Conservation (phyloP, 1,284 basidiomycete genomes). For the Ustilago tritici region DNA sequence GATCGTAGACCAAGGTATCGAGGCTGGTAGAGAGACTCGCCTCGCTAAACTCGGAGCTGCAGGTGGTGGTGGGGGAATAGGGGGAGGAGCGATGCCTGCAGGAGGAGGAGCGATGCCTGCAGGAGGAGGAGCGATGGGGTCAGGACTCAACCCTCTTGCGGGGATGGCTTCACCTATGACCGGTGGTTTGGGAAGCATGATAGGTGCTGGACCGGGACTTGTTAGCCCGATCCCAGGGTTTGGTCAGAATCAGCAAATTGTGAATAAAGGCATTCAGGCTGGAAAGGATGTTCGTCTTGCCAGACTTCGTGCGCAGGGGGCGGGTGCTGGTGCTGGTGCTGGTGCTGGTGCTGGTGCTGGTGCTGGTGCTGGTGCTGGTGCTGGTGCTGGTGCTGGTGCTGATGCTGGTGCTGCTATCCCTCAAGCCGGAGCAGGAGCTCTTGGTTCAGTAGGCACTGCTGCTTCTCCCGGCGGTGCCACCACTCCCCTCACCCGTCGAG, state of each 20-base stretch:
- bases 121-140: too few relatives aligned
- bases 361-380: not conserved
- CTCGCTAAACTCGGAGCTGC: not conserved
- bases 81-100: not conserved
- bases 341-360: not conserved
- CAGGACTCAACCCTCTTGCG: too few relatives aligned
- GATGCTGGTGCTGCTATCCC: not conserved
- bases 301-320: not conserved
- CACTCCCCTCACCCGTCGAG: not conserved
- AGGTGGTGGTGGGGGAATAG: not conserved
- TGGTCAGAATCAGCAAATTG: slow-evolving; percentile 2
- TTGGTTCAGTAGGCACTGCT: not conserved
- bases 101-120: too few relatives aligned
- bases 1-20: slow-evolving; percentile 11
- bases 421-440: not conserved
- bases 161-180: not conserved
- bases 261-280: slow-evolving; percentile 3
- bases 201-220: not conserved
- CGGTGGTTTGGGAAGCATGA: not conserved
- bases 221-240: not conserved
- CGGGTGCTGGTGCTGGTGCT: not conserved
- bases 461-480: too few relatives aligned
- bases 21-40: slow-evolving; percentile 1
- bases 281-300: slow-evolving; percentile 10
- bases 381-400: not conserved